Evolutionary conservation across 2,329 filamentous ascomycete genomes (phyloP), one percentile per base, ranked within the genome.

Genomic region (Thielaviopsis euricoi): DNA sequence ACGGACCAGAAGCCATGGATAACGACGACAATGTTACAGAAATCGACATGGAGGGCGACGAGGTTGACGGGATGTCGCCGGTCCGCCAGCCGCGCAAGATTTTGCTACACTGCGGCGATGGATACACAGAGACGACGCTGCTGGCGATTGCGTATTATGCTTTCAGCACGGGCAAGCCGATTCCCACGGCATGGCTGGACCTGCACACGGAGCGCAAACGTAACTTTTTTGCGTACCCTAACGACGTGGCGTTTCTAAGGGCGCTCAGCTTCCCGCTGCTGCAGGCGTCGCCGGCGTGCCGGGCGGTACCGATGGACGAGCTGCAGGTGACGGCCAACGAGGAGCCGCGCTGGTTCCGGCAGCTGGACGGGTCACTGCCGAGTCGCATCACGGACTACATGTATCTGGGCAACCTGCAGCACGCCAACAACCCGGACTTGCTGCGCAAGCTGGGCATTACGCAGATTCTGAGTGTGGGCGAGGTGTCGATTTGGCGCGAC

Each of bases 221-320:
- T 60, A 97, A 98, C 67, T 96, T 97, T 73, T 98, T 98, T 67
- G 89, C 93, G 0, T 97, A 97, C 64, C 86, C 87, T 1, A 88
- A 87, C 0, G 93, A 98, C 67, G 89, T 96, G 19, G 80, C 85
- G 3, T 76, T 96, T 12, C 72, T 97, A n/a, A 83, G 79, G 1
- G 79, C 81, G 4, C 85, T 96, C 43, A 83, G 91, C 60, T 79
- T 82, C 21, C 83, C 86, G 15, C 75, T 97, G 15, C 74, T 96
- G 22, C 76, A 77, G 52, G 82, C 85, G 60, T 89, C 86, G 0
- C 87, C 88, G 0, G 64, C 70, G 4, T 71, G 67, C 58, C 51
- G 52, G 43, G 29, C 50, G 21, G 70, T 70, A 40, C 13, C 33
- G 26, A 21, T 19, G 7, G 58, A 59, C 19, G 22, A 33, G 15